Base-by-base conservation (phyloP, 805 yeast genomes). In the Ogataea parapolymorpha region DNA sequence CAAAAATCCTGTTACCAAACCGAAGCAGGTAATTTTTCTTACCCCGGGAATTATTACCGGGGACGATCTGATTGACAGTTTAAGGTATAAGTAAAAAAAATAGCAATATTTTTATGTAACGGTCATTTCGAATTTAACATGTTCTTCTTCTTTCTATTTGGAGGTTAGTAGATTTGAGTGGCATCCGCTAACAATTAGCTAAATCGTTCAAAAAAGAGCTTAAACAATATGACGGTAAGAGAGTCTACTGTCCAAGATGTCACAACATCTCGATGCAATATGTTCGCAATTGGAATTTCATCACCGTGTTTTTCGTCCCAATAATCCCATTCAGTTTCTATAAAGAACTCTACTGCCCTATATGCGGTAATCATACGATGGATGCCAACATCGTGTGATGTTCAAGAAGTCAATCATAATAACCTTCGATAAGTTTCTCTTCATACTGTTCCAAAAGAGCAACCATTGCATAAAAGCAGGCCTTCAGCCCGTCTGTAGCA, bases 31-130 rank as follows among this genome's bases (percentile, higher is more conserved):
- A 23, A 37, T 71, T 11, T 61, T 77, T 4, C 49, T 76, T 26
- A 68, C 74, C 12, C 68, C 71, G 15, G 76, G 75, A 4, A 55
- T 74, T 9, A 63, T 72, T 32, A 70, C 64, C 35, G 60, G 66
- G 32, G 44, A 44, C 10, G 67, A 66, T 41, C 43, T 71, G 22
- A 34, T 70, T 23, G 35, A 32, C 30, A 30, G 33, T 32, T 24
- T 37, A 20, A 35, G 18, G 24, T 27, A 33, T 16, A 36, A 32
- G 15, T 24, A 18, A 31, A 32, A 32, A 15, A 28, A 26, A 41
- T 35, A 35, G 39, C 43, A 40, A 40, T 30, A 25, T 17, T 17
- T 28, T 28, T 29, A 20, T 8, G 13, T 14, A 26, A 6, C 18
- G 4, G 14, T 14, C n/a, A 25, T 27, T 13, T 15, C 15, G 16